Evolutionary conservation across 805 yeast species (phyloP).

Genomic region (Isabelozyma pseudorhagii): DNA sequence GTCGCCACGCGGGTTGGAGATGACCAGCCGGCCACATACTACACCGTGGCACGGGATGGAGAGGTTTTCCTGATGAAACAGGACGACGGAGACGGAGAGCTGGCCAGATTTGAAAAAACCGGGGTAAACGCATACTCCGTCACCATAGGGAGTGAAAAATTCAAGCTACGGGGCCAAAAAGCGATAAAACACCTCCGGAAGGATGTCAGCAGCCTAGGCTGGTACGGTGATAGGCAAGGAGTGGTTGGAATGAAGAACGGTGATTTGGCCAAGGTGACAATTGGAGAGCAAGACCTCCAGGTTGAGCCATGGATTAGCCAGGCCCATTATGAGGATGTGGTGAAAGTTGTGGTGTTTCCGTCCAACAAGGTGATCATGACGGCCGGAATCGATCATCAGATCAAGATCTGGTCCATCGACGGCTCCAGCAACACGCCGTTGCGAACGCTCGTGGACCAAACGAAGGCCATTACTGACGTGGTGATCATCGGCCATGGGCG

Average conservation of each 20-base stretch:
- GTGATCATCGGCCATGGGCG: slow-evolving; percentile 62
- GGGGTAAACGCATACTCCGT: not conserved
- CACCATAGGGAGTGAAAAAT: not conserved
- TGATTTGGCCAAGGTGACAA: not conserved
- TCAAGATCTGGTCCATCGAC: slow-evolving; percentile 58
- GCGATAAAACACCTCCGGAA: not conserved
- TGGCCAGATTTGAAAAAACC: not conserved
- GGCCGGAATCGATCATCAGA: slow-evolving; percentile 54
- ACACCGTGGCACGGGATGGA: not conserved
- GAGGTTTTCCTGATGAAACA: not conserved
- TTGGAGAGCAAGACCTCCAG: not conserved
- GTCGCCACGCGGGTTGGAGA: not conserved
- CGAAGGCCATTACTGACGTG: slow-evolving; percentile 44
- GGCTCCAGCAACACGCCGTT: slow-evolving; percentile 2
- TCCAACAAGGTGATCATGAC: slow-evolving; percentile 60
- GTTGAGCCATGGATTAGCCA: not conserved
- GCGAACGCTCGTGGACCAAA: slow-evolving; percentile 52
- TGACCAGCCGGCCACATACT: not conserved
- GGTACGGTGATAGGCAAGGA: not conserved
- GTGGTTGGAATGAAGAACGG: not conserved
- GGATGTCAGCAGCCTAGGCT: not conserved
- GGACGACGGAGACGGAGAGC: not conserved
- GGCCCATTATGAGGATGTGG: slow-evolving; percentile 54
- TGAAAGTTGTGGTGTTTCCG: slow-evolving; percentile 52
- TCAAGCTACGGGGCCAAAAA: not conserved